Evolutionary conservation across 176 grass and related monocot genomes (phyloP).

Genomic region (Musa schizocarpa): DNA sequence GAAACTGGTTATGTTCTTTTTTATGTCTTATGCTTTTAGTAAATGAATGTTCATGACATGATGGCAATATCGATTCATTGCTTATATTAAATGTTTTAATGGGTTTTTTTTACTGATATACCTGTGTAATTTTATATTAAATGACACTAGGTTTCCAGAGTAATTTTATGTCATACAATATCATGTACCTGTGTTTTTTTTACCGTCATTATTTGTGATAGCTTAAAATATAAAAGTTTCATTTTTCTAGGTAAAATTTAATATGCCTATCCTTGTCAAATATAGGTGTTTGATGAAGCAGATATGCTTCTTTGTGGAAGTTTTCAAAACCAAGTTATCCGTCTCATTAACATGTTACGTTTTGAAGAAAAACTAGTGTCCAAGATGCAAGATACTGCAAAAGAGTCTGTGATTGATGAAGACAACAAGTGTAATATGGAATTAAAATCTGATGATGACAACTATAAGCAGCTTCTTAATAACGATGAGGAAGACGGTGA

Average conservation of each 20-base stretch:
- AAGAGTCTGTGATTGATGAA: conserved; percentile 19
- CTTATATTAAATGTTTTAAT: background rate
- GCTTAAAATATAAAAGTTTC: no score
- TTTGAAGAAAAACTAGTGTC: conserved; percentile 91
- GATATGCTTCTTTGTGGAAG: conserved; percentile 98
- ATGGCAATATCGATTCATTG: background rate
- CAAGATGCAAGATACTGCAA: conserved; percentile 33
- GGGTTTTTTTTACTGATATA: background rate
- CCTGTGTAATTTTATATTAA: background rate
- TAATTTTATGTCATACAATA: background rate
- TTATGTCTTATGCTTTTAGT: background rate
- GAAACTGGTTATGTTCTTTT: background rate
- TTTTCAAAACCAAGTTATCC: conserved; percentile 89
- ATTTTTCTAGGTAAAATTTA: background rate
- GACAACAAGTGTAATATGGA: conserved; percentile 29
- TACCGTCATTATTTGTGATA: no score
- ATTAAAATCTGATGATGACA: conserved; percentile 13
- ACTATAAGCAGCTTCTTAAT: conserved; percentile 15
- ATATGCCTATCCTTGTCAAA: conserved; percentile 10
- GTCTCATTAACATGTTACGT: conserved; percentile 83
- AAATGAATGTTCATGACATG: background rate
- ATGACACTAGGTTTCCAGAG: background rate
- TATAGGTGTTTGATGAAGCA: conserved; percentile 96
- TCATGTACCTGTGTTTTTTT: background rate
- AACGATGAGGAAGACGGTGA: conserved; percentile 36